These are phyloP conservation scores for Kodamaea anthophila DNA, from an alignment of 1,139 yeast genomes.

Conservation along the genomic window DNA sequence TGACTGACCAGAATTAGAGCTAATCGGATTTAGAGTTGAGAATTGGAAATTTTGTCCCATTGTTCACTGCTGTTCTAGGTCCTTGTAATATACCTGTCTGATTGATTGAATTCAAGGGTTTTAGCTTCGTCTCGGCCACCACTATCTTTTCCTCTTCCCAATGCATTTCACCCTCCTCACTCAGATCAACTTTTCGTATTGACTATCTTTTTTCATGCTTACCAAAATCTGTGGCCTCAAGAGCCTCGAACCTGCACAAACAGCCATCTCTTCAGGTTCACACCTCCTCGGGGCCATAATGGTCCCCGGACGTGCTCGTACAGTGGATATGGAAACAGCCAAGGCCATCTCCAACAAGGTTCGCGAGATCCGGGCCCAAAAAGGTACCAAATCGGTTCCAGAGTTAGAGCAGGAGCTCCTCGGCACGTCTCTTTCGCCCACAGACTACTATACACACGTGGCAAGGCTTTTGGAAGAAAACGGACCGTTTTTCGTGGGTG, in stretches of 20 bases:
- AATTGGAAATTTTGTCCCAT: too few relatives aligned
- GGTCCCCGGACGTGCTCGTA: constrained; percentile 76
- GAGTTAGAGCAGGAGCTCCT: constrained; percentile 11
- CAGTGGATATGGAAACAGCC: constrained; percentile 55
- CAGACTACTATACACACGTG: constrained; percentile 32
- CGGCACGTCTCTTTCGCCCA: constrained; percentile 12
- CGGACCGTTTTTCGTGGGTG: constrained; percentile 83
- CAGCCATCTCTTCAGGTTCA: constrained; percentile 68
- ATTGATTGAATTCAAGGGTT: too few relatives aligned
- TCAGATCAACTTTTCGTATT: too few relatives aligned
- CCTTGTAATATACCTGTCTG: too few relatives aligned
- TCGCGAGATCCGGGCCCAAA: constrained; percentile 14
- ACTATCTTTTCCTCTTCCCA: too few relatives aligned
- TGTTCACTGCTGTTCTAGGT: too few relatives aligned
- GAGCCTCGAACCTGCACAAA: constrained; percentile 58
- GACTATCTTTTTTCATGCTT: too few relatives aligned
- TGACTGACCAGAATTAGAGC: too few relatives aligned
- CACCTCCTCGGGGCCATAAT: constrained; percentile 76
- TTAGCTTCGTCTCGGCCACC: too few relatives aligned
- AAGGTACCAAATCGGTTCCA: constrained; percentile 11
- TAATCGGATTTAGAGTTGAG: too few relatives aligned
- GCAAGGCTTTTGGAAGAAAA: constrained; percentile 29
- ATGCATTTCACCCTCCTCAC: too few relatives aligned
- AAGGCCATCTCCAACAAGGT: constrained; percentile 41
- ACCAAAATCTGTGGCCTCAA: constrained; percentile 84